phyloP scores from a whole-genome alignment of 2,329 filamentous ascomycete species.

The Monosporascus sp. region DNA sequence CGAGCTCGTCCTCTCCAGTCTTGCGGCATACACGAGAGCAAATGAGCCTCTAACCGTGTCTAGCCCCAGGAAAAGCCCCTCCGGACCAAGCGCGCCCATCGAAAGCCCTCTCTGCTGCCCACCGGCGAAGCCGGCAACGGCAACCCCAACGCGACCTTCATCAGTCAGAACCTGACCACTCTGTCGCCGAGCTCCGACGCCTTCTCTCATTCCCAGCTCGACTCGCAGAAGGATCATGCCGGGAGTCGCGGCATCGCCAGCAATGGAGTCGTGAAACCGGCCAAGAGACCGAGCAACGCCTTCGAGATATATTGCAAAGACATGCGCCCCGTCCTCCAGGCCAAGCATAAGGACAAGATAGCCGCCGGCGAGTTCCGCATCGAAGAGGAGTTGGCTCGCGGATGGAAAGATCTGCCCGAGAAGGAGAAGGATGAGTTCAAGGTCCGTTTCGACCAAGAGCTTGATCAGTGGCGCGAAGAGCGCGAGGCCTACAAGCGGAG shows the following conservation, averaged over 20 bases:
- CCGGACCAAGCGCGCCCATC: slow-evolving; percentile 66
- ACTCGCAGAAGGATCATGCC: slow-evolving; percentile 29
- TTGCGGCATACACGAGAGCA: slow-evolving; percentile 2
- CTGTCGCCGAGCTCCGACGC: slow-evolving; percentile 48
- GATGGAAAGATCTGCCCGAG: slow-evolving; percentile 50
- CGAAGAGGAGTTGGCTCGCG: slow-evolving; percentile 50
- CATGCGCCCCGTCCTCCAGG: slow-evolving; percentile 37
- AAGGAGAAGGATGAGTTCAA: slow-evolving; percentile 46
- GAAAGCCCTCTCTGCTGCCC: slow-evolving; percentile 50
- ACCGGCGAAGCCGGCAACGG: slow-evolving; percentile 35
- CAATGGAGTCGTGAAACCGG: slow-evolving; percentile 37
- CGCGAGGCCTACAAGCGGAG: slow-evolving; percentile 32
- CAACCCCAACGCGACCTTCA: slow-evolving; percentile 36
- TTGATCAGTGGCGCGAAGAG: slow-evolving; percentile 37
- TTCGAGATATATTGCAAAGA: slow-evolving; percentile 53
- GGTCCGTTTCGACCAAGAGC: slow-evolving; percentile 34
- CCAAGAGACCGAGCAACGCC: slow-evolving; percentile 41
- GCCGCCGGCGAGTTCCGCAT: slow-evolving; percentile 32
- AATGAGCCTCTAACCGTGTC: slow-evolving; percentile 19
- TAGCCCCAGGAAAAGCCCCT: slow-evolving; percentile 75
- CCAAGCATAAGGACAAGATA: slow-evolving; percentile 38
- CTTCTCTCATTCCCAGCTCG: slow-evolving; percentile 45
- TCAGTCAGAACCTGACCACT: slow-evolving; percentile 41
- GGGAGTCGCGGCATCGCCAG: slow-evolving; percentile 26
- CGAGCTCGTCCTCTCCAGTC: too few species aligned